phyloP scores from a whole-genome alignment of 495 filamentous ascomycete genomes.

The Hypoxylon fuscum region DNA sequence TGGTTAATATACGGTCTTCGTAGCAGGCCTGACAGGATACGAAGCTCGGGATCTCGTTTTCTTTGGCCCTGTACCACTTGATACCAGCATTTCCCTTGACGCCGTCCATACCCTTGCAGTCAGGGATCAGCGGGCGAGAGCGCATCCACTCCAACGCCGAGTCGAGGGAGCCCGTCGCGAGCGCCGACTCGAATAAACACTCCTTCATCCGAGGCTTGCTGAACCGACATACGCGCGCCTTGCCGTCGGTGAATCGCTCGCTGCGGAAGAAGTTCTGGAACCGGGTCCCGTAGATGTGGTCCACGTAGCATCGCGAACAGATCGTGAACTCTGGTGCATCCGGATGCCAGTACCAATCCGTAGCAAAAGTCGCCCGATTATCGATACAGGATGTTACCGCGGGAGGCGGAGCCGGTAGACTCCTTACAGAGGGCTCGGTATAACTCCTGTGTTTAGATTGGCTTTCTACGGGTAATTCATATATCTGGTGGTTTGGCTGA shows the following conservation, averaged over 20 bases:
- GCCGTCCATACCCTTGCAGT: slow-evolving; percentile 39
- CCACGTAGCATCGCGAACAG: slow-evolving; percentile 43
- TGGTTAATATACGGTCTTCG: slow-evolving; percentile 46
- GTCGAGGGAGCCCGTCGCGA: slow-evolving; percentile 9
- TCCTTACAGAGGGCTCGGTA: neutral
- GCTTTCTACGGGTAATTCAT: too few species aligned
- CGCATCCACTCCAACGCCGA: slow-evolving; percentile 27
- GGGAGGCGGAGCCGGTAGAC: neutral
- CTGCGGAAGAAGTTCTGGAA: slow-evolving; percentile 10
- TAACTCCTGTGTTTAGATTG: too few species aligned
- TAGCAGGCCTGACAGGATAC: slow-evolving; percentile 50
- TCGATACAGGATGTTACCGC: slow-evolving; percentile 34
- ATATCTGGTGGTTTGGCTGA: neutral
- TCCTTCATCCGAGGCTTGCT: slow-evolving; percentile 32
- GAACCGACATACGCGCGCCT: slow-evolving; percentile 27
- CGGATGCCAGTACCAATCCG: slow-evolving; percentile 42
- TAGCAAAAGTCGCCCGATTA: slow-evolving; percentile 19
- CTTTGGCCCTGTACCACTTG: slow-evolving; percentile 26
- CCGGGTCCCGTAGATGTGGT: slow-evolving; percentile 31
- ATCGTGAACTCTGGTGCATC: slow-evolving; percentile 29
- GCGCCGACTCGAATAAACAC: slow-evolving; percentile 17
- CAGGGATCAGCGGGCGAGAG: slow-evolving; percentile 16
- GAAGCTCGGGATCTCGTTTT: slow-evolving; percentile 41
- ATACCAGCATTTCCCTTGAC: slow-evolving; percentile 23
- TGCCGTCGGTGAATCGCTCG: slow-evolving; percentile 6